Percentiles rank a stretch among this genome's conserved stretches.
Conservation (phyloP, 306 rosid species). For the Pueraria montana region DNA sequence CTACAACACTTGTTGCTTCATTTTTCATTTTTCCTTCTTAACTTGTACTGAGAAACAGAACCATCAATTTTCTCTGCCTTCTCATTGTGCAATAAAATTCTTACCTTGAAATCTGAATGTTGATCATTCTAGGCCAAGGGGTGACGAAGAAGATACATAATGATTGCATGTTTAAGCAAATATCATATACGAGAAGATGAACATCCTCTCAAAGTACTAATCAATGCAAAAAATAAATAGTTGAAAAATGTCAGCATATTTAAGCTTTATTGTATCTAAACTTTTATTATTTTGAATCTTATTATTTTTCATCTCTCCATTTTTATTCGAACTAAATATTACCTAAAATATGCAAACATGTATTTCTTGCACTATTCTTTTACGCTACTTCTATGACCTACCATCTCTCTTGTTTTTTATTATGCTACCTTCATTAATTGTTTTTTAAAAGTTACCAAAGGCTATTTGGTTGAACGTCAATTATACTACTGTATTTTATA, state of each 20-base stretch:
- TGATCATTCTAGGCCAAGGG: neutral
- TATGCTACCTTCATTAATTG: neutral
- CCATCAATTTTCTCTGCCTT: slow-evolving; percentile 57
- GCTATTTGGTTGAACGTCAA: neutral
- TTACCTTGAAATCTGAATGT: slow-evolving; percentile 36
- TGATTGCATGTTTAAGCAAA: neutral
- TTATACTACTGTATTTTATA: neutral
- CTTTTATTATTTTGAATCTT: neutral
- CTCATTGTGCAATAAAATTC: slow-evolving; percentile 56
- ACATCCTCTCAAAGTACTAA: neutral
- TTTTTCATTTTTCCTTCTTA: slow-evolving; percentile 42
- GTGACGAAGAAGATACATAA: neutral
- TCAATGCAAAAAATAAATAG: neutral
- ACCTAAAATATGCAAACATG: neutral
- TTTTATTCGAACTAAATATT: neutral
- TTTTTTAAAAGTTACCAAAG: neutral
- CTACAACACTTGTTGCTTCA: slow-evolving; percentile 25
- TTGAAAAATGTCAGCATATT: neutral
- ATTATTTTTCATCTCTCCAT: neutral
- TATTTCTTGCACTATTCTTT: neutral
- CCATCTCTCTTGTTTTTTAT: neutral
- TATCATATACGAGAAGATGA: neutral
- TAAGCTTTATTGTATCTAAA: neutral
- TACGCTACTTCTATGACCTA: neutral
- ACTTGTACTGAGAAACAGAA: slow-evolving; percentile 63